Base-by-base conservation (phyloP, 2,329 filamentous ascomycete species). In the Colletotrichum abscissum region DNA sequence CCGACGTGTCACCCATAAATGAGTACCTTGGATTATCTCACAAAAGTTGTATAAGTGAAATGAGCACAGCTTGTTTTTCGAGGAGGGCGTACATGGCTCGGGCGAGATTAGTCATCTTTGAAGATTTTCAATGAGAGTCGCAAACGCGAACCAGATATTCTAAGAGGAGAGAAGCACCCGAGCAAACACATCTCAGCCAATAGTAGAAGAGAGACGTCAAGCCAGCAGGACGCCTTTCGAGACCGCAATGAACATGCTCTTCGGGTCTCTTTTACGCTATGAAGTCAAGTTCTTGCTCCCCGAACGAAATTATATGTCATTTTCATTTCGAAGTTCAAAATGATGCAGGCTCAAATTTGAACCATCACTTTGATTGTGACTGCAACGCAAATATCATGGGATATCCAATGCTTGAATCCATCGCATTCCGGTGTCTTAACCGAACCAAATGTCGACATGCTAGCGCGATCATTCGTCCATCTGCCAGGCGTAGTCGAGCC, bases 401-500 rank as follows among this genome's bases (percentile, higher is more conserved):
- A 22, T 22, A n/a, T 22, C 8, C 4, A 49, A n/a, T 49, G 42
- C 4, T 49, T 19, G 8, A n/a, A 49, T 11, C n/a, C 42, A 9
- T 49, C 19, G 19, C 7, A n/a, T 4, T n/a, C 19, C 42, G 42
- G 8, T 49, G 19, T 19, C 19, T n/a, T 7, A 8, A 49, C 19
- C 42, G 19, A 49, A 49, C 4, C 8, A n/a, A 4, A 11, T 19
- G 8, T n/a, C 7, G 19, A 19, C 42, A 49, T 22, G 19, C 19
- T n/a, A 49, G 11, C 24, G 35, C 16, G 16, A 72, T 81, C 88
- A 97, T 82, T 95, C 94, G 84, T 98, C 97, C 93, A 97, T 97
- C 86, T 98, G 94, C 97, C 96, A 99, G 38, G 93, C 91, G 82
- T 98, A 98, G 78, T 96, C 92, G 79, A 98, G 82, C 38, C 92